Evolutionary conservation across 139 green algal species (phyloP), one percentile per base, ranked within the genome.

Genomic region (Zygnema cylindricum): DNA sequence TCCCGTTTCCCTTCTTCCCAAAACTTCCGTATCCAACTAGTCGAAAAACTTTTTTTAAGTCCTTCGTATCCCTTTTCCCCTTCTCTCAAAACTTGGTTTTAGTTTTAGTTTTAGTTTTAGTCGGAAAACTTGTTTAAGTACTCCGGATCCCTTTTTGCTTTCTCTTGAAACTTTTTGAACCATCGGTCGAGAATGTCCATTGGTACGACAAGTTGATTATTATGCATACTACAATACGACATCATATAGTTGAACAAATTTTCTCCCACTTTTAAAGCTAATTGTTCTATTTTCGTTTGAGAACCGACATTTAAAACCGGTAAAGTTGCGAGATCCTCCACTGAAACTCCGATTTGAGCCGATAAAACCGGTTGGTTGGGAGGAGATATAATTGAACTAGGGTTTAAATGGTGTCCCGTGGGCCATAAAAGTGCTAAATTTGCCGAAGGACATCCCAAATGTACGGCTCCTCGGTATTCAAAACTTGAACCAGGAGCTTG

Each of bases 91-190:
- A n/a, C n/a, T n/a, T n/a, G n/a, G n/a, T n/a, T n/a, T n/a, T n/a
- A n/a, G n/a, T n/a, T n/a, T n/a, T n/a, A n/a, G n/a, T n/a, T n/a
- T n/a, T n/a, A 73, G 30, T 73, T 35, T 73, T 73, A 73, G 30
- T 25, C 25, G 30, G 71, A n/a, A 7, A 88, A 88, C 2, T 76
- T 35, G 32, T 88, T 90, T n/a, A 90, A 32, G 32, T 90, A 90
- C 38, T 90, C 85, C 23, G 85, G 85, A 39, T 90, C 85, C 16
- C 40, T 35, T 25, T 43, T 77, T 1, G 85, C 77, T 43, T 77
- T 88, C 32, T 90, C 87, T 77, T 92, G 86, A 57, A 94, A 94
- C 87, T 92, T 93, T 22, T 78, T 85, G 42, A 93, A 94, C 92
- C 92, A 94, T 0, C 55, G 76, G 40, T 94, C 91, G 23, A 94